These are phyloP conservation scores for Fonsecaea pugnacius DNA, from an alignment of 2,329 filamentous ascomycete species.

Conservation along the genomic window DNA sequence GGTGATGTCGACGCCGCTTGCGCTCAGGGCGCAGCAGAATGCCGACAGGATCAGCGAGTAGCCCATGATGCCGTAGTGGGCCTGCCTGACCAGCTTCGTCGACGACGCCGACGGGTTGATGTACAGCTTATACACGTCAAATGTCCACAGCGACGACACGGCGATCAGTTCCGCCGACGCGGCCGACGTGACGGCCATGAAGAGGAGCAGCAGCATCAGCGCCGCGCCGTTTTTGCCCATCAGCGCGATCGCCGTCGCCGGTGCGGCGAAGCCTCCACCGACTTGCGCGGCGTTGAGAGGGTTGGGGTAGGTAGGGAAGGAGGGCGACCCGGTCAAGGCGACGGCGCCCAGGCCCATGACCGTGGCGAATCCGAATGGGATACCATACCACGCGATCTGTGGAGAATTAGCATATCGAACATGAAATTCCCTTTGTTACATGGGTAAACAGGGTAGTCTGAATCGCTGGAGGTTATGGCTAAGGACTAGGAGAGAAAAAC, in stretches of 20 bases:
- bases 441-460: too few relatives aligned
- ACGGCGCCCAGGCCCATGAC: constrained; percentile 52
- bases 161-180: constrained; percentile 82
- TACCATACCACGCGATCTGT: constrained; percentile 52
- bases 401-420: background rate
- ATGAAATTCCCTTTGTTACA: background rate
- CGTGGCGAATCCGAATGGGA: constrained; percentile 53
- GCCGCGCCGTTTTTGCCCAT: constrained; percentile 79
- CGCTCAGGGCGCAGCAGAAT: constrained; percentile 74
- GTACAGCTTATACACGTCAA: constrained; percentile 86
- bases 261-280: constrained; percentile 33
- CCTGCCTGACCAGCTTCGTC: constrained; percentile 67
- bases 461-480: too few relatives aligned
- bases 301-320: constrained; percentile 47
- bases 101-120: constrained; percentile 76
- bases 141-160: constrained; percentile 83
- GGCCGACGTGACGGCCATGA: constrained; percentile 86
- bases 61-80: constrained; percentile 72
- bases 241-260: constrained; percentile 72
- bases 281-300: constrained; percentile 32
- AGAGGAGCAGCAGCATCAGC: constrained; percentile 76
- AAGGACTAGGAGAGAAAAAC: too few relatives aligned
- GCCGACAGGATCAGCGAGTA: constrained; percentile 58
- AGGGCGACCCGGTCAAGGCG: constrained; percentile 48
- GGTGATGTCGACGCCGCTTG: constrained; percentile 79